A percentile compares a stretch with the other conserved stretches of the same genome.
Evolutionary conservation across 1,284 basidiomycete species (phyloP).

Genomic region (Papiliotrema laurentii): DNA sequence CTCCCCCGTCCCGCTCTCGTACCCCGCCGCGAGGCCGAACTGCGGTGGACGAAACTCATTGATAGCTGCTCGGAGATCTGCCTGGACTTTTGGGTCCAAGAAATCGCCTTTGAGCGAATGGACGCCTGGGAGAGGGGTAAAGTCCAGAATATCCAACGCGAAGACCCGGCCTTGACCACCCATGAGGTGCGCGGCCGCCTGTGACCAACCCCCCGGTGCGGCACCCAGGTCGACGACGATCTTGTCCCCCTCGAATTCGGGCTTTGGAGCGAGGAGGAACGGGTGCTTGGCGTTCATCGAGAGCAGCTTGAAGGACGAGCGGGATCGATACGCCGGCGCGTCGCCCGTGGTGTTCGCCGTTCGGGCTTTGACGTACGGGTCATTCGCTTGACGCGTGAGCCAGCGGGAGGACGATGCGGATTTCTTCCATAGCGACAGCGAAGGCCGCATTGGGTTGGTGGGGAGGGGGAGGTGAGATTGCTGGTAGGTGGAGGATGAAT

Average conservation of each 20-base stretch:
- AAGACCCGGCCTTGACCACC: constrained; percentile 53
- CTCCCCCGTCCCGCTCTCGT: neutral
- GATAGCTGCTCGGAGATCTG: constrained; percentile 43
- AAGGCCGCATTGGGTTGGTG: constrained; percentile 1
- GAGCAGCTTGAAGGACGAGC: constrained; percentile 76
- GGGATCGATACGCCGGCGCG: constrained; percentile 57
- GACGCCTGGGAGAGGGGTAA: constrained; percentile 64
- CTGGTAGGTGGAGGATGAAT: too few relatives aligned
- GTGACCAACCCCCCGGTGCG: constrained; percentile 84
- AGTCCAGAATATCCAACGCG: constrained; percentile 68
- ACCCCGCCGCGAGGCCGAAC: neutral
- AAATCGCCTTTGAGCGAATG: constrained; percentile 69
- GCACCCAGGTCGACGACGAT: constrained; percentile 74
- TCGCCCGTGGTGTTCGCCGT: constrained; percentile 11
- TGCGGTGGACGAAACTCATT: neutral
- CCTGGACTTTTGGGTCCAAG: constrained; percentile 57
- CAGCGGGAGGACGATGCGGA: constrained; percentile 41
- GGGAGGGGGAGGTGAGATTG: neutral
- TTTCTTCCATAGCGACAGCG: neutral
- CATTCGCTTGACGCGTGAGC: constrained; percentile 40
- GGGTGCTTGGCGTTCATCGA: constrained; percentile 32
- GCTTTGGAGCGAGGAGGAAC: constrained; percentile 51
- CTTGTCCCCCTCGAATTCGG: constrained; percentile 29
- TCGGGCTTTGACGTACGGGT: constrained; percentile 42
- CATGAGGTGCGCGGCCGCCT: constrained; percentile 57